phyloP scores from a whole-genome alignment of 2,329 filamentous ascomycete species.

The Arthroderma uncinatum region DNA sequence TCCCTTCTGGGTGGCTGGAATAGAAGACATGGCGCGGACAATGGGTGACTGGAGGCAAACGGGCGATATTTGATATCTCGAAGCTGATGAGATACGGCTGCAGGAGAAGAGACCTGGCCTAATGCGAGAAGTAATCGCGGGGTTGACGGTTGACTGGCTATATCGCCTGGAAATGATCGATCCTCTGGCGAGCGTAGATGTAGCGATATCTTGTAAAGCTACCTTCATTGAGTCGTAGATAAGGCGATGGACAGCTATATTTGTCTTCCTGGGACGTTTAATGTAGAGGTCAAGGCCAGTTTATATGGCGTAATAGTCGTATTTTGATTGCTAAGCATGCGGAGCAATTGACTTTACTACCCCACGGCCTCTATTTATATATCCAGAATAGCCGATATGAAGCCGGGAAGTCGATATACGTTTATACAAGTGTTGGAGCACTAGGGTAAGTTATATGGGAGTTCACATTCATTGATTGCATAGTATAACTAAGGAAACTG shows the following conservation, averaged over 20 bases:
- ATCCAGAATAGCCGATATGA: no score
- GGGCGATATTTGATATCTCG: background rate
- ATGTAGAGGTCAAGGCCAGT: no score
- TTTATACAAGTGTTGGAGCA: background rate
- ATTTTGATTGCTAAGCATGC: no score
- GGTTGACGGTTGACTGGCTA: background rate
- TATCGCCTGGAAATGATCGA: background rate
- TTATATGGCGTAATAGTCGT: no score
- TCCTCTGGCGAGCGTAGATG: no score
- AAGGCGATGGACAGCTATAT: no score
- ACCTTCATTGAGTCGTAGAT: background rate
- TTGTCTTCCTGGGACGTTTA: no score
- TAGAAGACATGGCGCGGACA: slow-evolving; percentile 20
- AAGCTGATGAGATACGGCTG: background rate
- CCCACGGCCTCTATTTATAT: no score
- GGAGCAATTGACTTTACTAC: no score
- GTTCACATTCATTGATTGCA: background rate
- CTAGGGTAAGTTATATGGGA: no score
- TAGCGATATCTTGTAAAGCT: background rate
- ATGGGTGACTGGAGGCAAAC: background rate
- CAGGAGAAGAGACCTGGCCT: background rate
- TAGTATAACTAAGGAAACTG: background rate
- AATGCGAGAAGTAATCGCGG: background rate
- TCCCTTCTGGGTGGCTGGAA: slow-evolving; percentile 61
- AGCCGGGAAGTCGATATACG: no score